Evolutionary conservation across 164 flowering plant species (phyloP), one percentile per base, ranked within the genome.

Genomic region (Echeveria elegans): DNA sequence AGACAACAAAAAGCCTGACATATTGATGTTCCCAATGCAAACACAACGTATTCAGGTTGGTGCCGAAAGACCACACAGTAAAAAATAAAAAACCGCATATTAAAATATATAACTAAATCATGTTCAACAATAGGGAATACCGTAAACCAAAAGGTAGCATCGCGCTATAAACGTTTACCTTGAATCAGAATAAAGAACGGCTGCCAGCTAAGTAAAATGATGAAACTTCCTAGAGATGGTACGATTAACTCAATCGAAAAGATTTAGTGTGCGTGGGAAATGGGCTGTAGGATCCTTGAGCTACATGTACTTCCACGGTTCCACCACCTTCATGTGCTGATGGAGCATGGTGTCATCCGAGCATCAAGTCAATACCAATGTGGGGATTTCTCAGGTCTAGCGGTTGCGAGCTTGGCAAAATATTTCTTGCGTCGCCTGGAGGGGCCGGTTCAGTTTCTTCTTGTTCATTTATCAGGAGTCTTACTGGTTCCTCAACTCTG

Each of bases 341-440:
- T 24, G 73, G 64, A 65, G 26, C 48, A 70, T 43, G 59, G 24
- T 23, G 34, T 86, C 82, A 84, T 76, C 92, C 87, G 6, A 88
- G 86, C 4, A 81, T 84, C 80, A 90, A 79, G 82, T 90, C 90
- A 67, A 90, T 86, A 63, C 82, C 94, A 23, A 84, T 75, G 62
- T 81, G 84, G 31, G 79, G 72, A 64, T 72, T 75, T 64, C 80
- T 85, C 78, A 76, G 52, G 65, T 82, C 87, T 67, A 78, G 48
- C 15, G 80, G 74, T 64, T 82, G 80, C 0, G 90, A 80, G 69
- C 79, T 80, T 4, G 85, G 82, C 94, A 92, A 90, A 19, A 67
- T 69, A 36, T 76, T 75, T 59, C 71, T 66, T 50, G 74, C 38
- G 23, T 77, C 70, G 26, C 28, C 26, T 4, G 85, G 78, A 56